These are phyloP conservation scores for Hyparrhenia diplandra DNA, from an alignment of 176 grass and related monocot genomes.

Conservation along the genomic window DNA sequence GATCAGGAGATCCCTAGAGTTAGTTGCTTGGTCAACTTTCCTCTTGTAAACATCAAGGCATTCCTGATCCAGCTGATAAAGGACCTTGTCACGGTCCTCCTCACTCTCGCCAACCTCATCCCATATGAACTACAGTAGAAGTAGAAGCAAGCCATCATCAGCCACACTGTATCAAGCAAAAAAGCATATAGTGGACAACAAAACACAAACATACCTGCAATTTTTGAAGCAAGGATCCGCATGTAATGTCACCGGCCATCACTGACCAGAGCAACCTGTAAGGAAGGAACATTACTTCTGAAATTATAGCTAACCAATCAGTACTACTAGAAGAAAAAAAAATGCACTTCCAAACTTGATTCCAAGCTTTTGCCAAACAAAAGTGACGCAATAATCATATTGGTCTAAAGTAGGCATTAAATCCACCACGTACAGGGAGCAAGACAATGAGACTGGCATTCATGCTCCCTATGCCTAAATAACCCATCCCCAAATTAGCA, in stretches of 20 bases:
- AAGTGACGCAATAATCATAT: neutral
- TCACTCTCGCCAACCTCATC: slow-evolving; percentile 97
- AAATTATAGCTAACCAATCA: neutral
- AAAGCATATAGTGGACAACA: neutral
- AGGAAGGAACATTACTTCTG: neutral
- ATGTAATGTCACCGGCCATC: slow-evolving; percentile 73
- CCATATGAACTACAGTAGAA: slow-evolving; percentile 65
- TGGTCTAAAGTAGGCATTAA: slow-evolving; percentile 1
- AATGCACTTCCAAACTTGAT: slow-evolving; percentile 3
- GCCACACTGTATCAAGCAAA: neutral
- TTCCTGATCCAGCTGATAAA: slow-evolving; percentile 94
- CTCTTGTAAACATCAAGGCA: slow-evolving; percentile 99
- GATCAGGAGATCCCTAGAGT: slow-evolving; percentile 84
- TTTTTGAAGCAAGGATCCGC: slow-evolving; percentile 92
- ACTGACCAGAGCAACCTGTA: slow-evolving; percentile 33
- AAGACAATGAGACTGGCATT: neutral
- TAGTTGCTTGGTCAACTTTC: slow-evolving; percentile 88
- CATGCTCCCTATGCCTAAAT: neutral
- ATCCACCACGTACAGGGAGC: neutral
- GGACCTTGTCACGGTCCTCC: slow-evolving; percentile 88
- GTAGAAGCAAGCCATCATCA: neutral
- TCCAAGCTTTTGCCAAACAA: neutral
- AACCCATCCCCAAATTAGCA: slow-evolving; percentile 1
- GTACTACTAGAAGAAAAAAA: neutral
- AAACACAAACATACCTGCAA: slow-evolving; percentile 54